These are phyloP conservation scores for Wilhelminamyces savonicus DNA, from an alignment of 805 yeast genomes.

Conservation along the genomic window DNA sequence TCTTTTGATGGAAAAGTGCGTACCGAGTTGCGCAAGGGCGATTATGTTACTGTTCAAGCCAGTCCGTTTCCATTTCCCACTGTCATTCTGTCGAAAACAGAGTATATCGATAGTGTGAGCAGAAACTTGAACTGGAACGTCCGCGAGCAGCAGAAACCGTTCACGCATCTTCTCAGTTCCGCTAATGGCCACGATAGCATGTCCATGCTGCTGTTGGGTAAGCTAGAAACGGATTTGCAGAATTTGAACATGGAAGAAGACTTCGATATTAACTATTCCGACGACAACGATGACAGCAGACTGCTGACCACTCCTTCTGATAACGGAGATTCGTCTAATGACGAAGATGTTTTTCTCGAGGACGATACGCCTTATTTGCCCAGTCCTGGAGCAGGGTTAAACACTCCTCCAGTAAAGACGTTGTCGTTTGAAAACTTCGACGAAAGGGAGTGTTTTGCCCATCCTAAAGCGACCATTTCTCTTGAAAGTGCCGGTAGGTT, in stretches of 20 bases:
- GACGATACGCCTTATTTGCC: slow-evolving; percentile 24
- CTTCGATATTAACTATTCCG: slow-evolving; percentile 30
- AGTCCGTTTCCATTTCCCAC: slow-evolving; percentile 94
- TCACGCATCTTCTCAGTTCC: slow-evolving; percentile 54
- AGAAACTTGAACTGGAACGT: slow-evolving; percentile 91
- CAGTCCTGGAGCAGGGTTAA: slow-evolving; percentile 20
- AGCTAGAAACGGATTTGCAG: slow-evolving; percentile 3
- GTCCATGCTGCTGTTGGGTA: too few species aligned
- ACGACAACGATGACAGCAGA: slow-evolving; percentile 14
- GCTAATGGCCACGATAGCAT: slow-evolving; percentile 28
- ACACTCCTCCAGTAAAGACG: slow-evolving; percentile 21
- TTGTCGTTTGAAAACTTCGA: slow-evolving; percentile 17
- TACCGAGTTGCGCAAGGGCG: slow-evolving; percentile 75
- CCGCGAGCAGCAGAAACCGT: slow-evolving; percentile 82
- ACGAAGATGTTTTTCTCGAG: slow-evolving; percentile 13
- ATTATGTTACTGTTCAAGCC: slow-evolving; percentile 78
- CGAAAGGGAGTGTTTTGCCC: slow-evolving; percentile 36
- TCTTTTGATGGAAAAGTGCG: slow-evolving; percentile 92
- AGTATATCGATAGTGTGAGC: slow-evolving; percentile 78
- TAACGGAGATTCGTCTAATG: slow-evolving; percentile 5
- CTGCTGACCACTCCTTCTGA: slow-evolving; percentile 10
- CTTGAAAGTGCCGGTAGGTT: too few species aligned
- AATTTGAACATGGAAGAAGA: slow-evolving; percentile 8
- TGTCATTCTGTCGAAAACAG: slow-evolving; percentile 65
- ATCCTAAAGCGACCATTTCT: slow-evolving; percentile 38